Conservation (phyloP, 2,329 filamentous ascomycete genomes). For the Boeremia lycopersici region DNA sequence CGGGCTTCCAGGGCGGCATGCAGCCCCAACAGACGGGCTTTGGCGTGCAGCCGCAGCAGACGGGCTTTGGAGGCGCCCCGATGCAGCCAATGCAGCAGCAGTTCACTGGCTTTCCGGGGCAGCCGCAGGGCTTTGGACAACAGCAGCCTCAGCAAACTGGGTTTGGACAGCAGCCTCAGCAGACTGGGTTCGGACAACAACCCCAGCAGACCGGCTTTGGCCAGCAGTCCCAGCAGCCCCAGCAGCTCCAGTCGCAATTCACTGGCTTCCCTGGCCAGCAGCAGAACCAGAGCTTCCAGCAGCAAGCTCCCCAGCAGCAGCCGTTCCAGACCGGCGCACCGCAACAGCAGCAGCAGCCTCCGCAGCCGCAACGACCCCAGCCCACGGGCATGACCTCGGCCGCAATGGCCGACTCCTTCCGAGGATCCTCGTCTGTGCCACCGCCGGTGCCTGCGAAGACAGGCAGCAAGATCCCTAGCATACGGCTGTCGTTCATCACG, state of each 20-base stretch:
- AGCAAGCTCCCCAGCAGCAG: slow-evolving; percentile 59
- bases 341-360: slow-evolving; percentile 61
- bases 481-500: slow-evolving; percentile 93
- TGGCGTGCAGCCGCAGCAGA: slow-evolving; percentile 63
- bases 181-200: slow-evolving; percentile 18
- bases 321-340: slow-evolving; percentile 50
- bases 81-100: slow-evolving; percentile 58
- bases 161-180: slow-evolving; percentile 40
- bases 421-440: slow-evolving; percentile 52
- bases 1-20: slow-evolving; percentile 56
- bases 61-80: slow-evolving; percentile 58
- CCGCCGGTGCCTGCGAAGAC: slow-evolving; percentile 68
- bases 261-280: slow-evolving; percentile 57
- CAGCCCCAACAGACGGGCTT: slow-evolving; percentile 60
- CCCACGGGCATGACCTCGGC: slow-evolving; percentile 66
- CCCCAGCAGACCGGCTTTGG: slow-evolving; percentile 20
- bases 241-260: slow-evolving; percentile 50
- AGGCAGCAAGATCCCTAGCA: slow-evolving; percentile 84
- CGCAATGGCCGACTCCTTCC: slow-evolving; percentile 69
- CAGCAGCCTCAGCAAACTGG: slow-evolving; percentile 41
- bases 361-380: slow-evolving; percentile 57
- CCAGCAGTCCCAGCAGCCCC: slow-evolving; percentile 52
- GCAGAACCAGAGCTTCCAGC: slow-evolving; percentile 50
- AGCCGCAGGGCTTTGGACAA: slow-evolving; percentile 55
- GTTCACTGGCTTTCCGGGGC: slow-evolving; percentile 56